Evolutionary conservation across 331 rosid species (phyloP).

Genomic region (Erythrophleum ivorense): DNA sequence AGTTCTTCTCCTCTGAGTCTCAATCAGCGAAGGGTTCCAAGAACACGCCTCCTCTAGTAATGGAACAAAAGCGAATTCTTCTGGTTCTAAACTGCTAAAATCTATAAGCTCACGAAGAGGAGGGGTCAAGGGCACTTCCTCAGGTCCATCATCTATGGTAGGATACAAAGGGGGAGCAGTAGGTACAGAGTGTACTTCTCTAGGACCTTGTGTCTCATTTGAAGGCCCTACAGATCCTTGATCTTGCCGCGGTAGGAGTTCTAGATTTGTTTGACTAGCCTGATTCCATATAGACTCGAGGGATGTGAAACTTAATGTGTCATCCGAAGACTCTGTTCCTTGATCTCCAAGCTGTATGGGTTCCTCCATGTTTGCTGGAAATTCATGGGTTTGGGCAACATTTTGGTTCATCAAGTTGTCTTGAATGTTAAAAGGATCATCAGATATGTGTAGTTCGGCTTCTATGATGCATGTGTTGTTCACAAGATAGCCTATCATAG

Average conservation of each 20-base stretch:
- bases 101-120: slow-evolving; percentile 36
- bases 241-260: neutral
- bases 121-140: slow-evolving; percentile 2
- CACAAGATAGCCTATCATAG: slow-evolving; percentile 61
- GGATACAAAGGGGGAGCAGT: slow-evolving; percentile 35
- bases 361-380: neutral
- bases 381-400: slow-evolving; percentile 17
- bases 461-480: slow-evolving; percentile 67
- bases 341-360: neutral
- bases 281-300: slow-evolving; percentile 20
- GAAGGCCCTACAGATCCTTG: neutral
- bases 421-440: slow-evolving; percentile 30
- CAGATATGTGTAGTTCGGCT: slow-evolving; percentile 69
- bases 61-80: slow-evolving; percentile 40
- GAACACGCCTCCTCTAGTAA: slow-evolving; percentile 47
- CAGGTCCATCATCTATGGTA: slow-evolving; percentile 8
- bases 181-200: neutral
- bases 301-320: slow-evolving; percentile 20
- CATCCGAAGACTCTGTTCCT: slow-evolving; percentile 34
- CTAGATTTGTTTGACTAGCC: slow-evolving; percentile 27
- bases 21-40: slow-evolving; percentile 41
- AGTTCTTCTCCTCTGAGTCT: slow-evolving; percentile 28
- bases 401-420: slow-evolving; percentile 17
- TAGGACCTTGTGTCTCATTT: slow-evolving; percentile 21
- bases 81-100: slow-evolving; percentile 25